phyloP scores from a whole-genome alignment of 2,329 filamentous ascomycete genomes.

The Fusarium multiceps region DNA sequence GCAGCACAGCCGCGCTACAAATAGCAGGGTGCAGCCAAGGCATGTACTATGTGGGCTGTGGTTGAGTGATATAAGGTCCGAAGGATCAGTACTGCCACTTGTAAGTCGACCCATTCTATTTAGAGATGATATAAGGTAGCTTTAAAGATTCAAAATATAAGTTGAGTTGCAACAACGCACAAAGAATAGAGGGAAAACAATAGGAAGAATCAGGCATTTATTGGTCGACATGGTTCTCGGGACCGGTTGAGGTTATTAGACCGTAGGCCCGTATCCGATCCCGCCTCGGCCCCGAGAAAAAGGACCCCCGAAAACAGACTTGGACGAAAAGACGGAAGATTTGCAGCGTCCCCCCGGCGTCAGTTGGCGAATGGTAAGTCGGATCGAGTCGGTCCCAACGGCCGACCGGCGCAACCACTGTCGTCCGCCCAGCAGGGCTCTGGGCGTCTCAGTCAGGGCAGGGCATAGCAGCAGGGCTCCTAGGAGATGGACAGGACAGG shows the following conservation, averaged over 20 bases:
- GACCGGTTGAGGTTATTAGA: slow-evolving; percentile 10
- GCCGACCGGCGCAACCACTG: slow-evolving; percentile 28
- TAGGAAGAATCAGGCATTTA: neutral
- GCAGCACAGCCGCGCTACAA: slow-evolving; percentile 45
- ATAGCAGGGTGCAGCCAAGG: slow-evolving; percentile 36
- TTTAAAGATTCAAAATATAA: neutral
- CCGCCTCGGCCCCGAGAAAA: slow-evolving; percentile 23
- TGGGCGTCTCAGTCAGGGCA: slow-evolving; percentile 8
- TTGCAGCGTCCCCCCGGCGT: slow-evolving; percentile 12
- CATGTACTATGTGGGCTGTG: neutral
- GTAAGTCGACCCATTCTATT: neutral
- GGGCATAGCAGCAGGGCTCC: neutral
- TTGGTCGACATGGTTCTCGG: slow-evolving; percentile 5
- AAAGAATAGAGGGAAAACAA: neutral
- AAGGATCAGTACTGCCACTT: slow-evolving; percentile 1
- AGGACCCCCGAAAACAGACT: slow-evolving; percentile 20
- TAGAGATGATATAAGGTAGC: neutral
- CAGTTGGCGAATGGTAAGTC: slow-evolving; percentile 28
- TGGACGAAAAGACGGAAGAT: slow-evolving; percentile 29
- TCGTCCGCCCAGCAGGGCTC: slow-evolving; percentile 35
- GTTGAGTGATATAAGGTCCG: slow-evolving; percentile 7
- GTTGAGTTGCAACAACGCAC: neutral
- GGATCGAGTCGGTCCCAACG: slow-evolving; percentile 41
- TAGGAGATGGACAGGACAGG: neutral
- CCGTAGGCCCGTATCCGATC: slow-evolving; percentile 8